Evolutionary conservation across 352 stramenopile species (phyloP).

Genomic region (Phytophthora constricta): DNA sequence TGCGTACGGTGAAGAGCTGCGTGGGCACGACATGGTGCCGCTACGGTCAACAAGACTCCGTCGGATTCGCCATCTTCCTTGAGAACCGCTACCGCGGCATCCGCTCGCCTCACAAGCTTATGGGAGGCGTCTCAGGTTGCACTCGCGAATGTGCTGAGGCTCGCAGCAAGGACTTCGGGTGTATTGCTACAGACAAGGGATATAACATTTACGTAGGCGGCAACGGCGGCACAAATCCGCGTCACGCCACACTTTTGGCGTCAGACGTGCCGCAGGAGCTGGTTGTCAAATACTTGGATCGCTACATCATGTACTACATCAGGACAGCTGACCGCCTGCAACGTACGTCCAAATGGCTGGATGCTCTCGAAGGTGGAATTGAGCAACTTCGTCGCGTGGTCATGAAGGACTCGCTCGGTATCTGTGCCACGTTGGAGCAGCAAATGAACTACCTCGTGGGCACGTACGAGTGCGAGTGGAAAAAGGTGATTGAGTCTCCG

Average conservation of each 20-base stretch:
- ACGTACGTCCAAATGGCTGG: conserved; percentile 90
- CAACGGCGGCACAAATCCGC: conserved; percentile 87
- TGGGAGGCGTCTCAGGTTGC: conserved; percentile 90
- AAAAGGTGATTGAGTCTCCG: conserved; percentile 90
- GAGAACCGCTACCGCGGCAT: conserved; percentile 94
- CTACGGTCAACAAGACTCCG: conserved; percentile 91
- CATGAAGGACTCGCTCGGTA: conserved; percentile 91
- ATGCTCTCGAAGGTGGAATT: conserved; percentile 76
- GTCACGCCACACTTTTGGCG: conserved; percentile 74
- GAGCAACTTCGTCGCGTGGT: conserved; percentile 67
- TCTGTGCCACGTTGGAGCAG: conserved; percentile 75
- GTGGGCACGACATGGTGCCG: conserved; percentile 93
- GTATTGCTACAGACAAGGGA: conserved; percentile 92
- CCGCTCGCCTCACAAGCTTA: conserved; percentile 93
- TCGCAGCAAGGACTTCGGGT: conserved; percentile 93
- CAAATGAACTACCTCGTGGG: conserved; percentile 92
- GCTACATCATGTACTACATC: conserved; percentile 94
- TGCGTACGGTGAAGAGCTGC: conserved; percentile 94
- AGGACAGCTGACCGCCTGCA: conserved; percentile 75
- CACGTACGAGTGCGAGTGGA: conserved; percentile 95
- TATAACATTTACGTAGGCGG: conserved; percentile 94
- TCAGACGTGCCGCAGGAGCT: conserved; percentile 60
- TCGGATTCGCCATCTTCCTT: conserved; percentile 91
- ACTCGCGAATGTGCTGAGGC: conserved; percentile 93
- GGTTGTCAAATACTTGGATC: conserved; percentile 88